phyloP scores from a whole-genome alignment of 2,329 filamentous ascomycete genomes.

The Penicillium aurantiogriseum region DNA sequence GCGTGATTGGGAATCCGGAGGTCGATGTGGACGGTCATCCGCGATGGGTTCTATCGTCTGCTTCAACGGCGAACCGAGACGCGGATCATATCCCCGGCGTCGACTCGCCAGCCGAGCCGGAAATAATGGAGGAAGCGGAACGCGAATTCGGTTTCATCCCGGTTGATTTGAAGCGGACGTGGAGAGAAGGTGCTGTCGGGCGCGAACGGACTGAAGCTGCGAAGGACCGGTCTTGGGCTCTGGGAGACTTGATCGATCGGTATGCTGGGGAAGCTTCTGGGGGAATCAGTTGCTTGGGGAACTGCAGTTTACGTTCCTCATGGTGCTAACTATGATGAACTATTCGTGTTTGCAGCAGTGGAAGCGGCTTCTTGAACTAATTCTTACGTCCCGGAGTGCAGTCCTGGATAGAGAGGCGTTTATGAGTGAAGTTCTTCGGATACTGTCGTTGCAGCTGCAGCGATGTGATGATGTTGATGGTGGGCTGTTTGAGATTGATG shows the following conservation, averaged over 20 bases:
- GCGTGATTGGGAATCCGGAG: conserved; percentile 48
- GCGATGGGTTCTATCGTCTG: conserved; percentile 57
- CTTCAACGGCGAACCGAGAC: conserved; percentile 56
- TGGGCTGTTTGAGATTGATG: conserved; percentile 59
- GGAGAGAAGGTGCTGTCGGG: conserved; percentile 61
- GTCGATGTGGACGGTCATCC: conserved; percentile 42
- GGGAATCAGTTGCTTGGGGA: conserved; percentile 54
- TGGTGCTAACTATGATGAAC: conserved; percentile 63
- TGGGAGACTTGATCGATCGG: conserved; percentile 52
- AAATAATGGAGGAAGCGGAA: conserved; percentile 38
- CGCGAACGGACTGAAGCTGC: conserved; percentile 62
- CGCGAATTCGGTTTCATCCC: conserved; percentile 56
- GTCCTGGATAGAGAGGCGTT: conserved; percentile 50
- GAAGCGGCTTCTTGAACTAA: conserved; percentile 57
- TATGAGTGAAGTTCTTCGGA: conserved; percentile 52
- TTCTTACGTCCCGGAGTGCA: conserved; percentile 57
- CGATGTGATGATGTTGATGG: conserved; percentile 60
- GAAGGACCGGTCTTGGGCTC: conserved; percentile 61
- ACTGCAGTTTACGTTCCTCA: conserved; percentile 62
- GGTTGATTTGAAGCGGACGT: conserved; percentile 61
- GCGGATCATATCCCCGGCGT: conserved; percentile 61
- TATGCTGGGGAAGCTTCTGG: conserved; percentile 20
- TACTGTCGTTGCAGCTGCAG: conserved; percentile 54
- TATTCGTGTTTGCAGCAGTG: conserved; percentile 66
- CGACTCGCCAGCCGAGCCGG: conserved; percentile 22